A percentile compares a stretch with the other conserved stretches of the same genome.
phyloP scores from a whole-genome alignment of 139 green algal species.

The Ostreobium quekettii region DNA sequence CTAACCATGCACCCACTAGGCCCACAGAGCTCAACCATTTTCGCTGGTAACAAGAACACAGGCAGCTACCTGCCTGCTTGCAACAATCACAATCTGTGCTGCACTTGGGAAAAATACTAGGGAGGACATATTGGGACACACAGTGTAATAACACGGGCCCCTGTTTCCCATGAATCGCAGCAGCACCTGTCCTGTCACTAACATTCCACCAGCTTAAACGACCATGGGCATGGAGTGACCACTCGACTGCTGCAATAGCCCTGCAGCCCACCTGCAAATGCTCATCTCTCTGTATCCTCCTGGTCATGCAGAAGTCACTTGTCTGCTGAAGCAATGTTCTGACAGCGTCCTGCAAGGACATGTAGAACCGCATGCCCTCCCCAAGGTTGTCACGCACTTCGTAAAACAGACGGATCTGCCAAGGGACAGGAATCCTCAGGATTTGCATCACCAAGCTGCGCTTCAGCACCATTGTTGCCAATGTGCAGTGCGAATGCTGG shows the following conservation, averaged over 20 bases:
- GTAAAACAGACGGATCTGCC: neutral
- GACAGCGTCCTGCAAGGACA: slow-evolving; percentile 60
- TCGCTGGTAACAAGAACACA: too few relatives aligned
- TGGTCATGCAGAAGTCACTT: slow-evolving; percentile 63
- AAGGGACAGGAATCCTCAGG: neutral
- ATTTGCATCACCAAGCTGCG: neutral
- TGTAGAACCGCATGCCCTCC: slow-evolving; percentile 6
- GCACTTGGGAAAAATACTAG: neutral
- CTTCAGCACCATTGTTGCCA: neutral
- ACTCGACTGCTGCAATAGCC: neutral
- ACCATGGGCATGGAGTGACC: neutral
- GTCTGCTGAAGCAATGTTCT: slow-evolving; percentile 62
- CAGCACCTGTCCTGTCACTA: neutral
- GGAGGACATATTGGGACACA: neutral
- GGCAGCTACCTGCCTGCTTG: too few relatives aligned
- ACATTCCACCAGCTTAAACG: neutral
- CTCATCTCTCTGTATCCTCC: slow-evolving; percentile 45
- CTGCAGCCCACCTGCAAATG: slow-evolving; percentile 21
- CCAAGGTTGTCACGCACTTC: slow-evolving; percentile 4
- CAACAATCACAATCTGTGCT: too few relatives aligned
- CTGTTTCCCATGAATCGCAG: neutral
- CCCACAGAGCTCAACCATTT: too few relatives aligned
- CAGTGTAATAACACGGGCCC: neutral
- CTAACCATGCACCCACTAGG: too few relatives aligned
- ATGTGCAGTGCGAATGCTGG: too few relatives aligned